Percentiles rank a stretch among this genome's conserved stretches.
These are phyloP conservation scores for Arthroderma sp. DNA, from an alignment of 2,329 filamentous ascomycete genomes.

Conservation along the genomic window DNA sequence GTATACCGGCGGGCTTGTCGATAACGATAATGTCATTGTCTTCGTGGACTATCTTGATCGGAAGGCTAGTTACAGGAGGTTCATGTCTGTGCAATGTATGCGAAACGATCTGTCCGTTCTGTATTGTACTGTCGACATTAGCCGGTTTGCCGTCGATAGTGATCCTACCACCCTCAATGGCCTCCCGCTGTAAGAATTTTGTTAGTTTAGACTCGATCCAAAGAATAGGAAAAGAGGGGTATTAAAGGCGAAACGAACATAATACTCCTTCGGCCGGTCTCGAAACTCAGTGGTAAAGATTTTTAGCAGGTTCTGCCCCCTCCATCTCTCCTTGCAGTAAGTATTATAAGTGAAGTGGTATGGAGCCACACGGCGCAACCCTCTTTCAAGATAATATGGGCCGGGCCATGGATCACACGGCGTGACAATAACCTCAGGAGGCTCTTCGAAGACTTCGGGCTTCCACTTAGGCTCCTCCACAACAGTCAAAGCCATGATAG, in stretches of 20 bases:
- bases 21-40: slow-evolving; percentile 91
- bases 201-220: neutral
- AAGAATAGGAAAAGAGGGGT: neutral
- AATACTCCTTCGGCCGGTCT: slow-evolving; percentile 76
- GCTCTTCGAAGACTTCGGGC: slow-evolving; percentile 19
- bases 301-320: slow-evolving; percentile 65
- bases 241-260: slow-evolving; percentile 40
- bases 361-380: slow-evolving; percentile 67
- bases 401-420: slow-evolving; percentile 43
- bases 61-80: slow-evolving; percentile 72
- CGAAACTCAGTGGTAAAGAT: slow-evolving; percentile 88
- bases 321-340: slow-evolving; percentile 87
- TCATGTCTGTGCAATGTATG: slow-evolving; percentile 94
- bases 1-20: slow-evolving; percentile 89
- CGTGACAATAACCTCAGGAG: slow-evolving; percentile 23
- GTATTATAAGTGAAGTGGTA: slow-evolving; percentile 95
- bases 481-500: slow-evolving; percentile 29
- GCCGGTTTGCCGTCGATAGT: slow-evolving; percentile 66
- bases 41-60: slow-evolving; percentile 76
- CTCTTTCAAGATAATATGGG: slow-evolving; percentile 75
- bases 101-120: slow-evolving; percentile 82
- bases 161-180: slow-evolving; percentile 70
- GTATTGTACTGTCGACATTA: slow-evolving; percentile 55
- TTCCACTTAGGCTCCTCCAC: slow-evolving; percentile 17
- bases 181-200: slow-evolving; percentile 43